Percentiles rank a stretch among this genome's conserved stretches.
These are phyloP conservation scores for Penicillium alfredii DNA, from an alignment of 495 filamentous ascomycete genomes.

Conservation along the genomic window DNA sequence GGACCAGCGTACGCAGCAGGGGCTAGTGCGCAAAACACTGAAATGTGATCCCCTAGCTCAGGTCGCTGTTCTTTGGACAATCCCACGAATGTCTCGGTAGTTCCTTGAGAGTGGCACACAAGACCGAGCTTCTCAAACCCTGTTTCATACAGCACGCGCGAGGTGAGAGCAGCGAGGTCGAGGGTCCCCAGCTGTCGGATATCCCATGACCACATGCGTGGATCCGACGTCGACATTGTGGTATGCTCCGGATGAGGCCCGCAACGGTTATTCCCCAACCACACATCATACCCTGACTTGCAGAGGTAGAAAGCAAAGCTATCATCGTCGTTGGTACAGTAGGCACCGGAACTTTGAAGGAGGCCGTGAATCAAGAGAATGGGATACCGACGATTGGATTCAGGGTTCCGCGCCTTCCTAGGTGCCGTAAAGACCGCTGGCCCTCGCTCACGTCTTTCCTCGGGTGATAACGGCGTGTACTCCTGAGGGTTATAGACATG, in stretches of 20 bases:
- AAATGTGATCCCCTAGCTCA: constrained; percentile 76
- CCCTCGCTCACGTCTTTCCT: constrained; percentile 28
- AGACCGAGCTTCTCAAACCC: constrained; percentile 79
- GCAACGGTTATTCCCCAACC: constrained; percentile 93
- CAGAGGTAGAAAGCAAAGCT: constrained; percentile 87
- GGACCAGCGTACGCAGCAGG: constrained; percentile 90
- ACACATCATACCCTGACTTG: constrained; percentile 93
- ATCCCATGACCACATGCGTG: constrained; percentile 97
- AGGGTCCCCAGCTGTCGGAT: constrained; percentile 90
- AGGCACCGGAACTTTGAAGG: constrained; percentile 81
- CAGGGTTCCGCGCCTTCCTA: constrained; percentile 7
- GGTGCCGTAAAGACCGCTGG: constrained; percentile 28
- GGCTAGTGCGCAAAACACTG: constrained; percentile 88
- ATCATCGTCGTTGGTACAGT: constrained; percentile 84
- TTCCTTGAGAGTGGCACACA: constrained; percentile 86
- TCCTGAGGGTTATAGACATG: constrained; percentile 85
- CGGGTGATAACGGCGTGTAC: constrained; percentile 45
- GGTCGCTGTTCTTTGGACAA: constrained; percentile 89
- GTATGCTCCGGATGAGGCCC: constrained; percentile 74
- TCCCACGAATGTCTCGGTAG: constrained; percentile 83
- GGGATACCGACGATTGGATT: constrained; percentile 64
- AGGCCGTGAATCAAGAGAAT: constrained; percentile 86
- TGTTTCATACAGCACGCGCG: constrained; percentile 75
- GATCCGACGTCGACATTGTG: constrained; percentile 64
- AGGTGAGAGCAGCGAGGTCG: constrained; percentile 83